Evolutionary conservation across 495 filamentous ascomycete genomes (phyloP).

Genomic region (Alectoria sarmentosa): DNA sequence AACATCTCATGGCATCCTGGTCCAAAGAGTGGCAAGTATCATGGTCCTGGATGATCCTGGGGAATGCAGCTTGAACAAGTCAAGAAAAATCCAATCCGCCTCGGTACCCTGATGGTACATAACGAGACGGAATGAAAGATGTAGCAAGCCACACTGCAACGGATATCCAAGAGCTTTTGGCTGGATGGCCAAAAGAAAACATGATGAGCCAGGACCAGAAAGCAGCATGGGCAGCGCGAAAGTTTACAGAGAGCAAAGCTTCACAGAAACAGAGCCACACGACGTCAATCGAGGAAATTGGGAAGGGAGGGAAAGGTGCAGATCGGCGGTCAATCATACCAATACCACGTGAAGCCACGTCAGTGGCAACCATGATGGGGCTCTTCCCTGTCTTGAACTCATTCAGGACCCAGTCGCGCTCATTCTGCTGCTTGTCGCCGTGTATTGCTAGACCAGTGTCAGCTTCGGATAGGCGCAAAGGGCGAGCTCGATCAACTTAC

Average conservation of each 20-base stretch:
- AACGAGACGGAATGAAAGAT: constrained; percentile 64
- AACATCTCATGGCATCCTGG: constrained; percentile 41
- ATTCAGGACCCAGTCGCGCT: constrained; percentile 98
- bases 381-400: constrained; percentile 97
- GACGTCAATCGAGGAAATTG: constrained; percentile 45
- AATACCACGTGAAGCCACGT: constrained; percentile 96
- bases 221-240: constrained; percentile 68
- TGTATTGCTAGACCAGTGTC: constrained; percentile 70
- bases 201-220: constrained; percentile 78
- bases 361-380: constrained; percentile 87
- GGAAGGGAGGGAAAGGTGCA: constrained; percentile 40
- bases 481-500: constrained; percentile 47
- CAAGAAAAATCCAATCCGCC: constrained; percentile 67
- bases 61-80: constrained; percentile 62
- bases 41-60: constrained; percentile 63
- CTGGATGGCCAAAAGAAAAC: constrained; percentile 67
- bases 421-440: constrained; percentile 98
- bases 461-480: constrained; percentile 72
- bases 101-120: constrained; percentile 65
- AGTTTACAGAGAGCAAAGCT: constrained; percentile 86
- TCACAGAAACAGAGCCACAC: constrained; percentile 64
- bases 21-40: constrained; percentile 55
- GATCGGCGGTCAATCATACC: constrained; percentile 80
- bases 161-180: constrained; percentile 79
- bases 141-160: constrained; percentile 68